phyloP scores from a whole-genome alignment of 192 early-diverging fungal species.

The Rhizophagus prolifer region DNA sequence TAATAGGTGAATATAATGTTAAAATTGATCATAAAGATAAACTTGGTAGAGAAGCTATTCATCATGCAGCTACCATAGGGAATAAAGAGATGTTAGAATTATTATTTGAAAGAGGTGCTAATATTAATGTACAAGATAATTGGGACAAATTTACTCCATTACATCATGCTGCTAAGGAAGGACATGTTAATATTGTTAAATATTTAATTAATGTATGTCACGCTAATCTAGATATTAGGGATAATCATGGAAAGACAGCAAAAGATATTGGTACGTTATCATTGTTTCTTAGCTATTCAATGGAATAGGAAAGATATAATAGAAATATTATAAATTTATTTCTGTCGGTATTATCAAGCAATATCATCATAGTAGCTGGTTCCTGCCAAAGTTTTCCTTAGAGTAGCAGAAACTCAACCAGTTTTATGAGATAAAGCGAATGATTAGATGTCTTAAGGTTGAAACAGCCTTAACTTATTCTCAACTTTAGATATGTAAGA shows the following conservation, averaged over 20 bases:
- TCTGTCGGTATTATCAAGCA: too few relatives aligned
- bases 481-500: too few relatives aligned
- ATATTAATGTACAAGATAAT: slow-evolving; percentile 34
- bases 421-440: too few relatives aligned
- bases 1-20: slow-evolving; percentile 28
- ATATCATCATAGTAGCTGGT: too few relatives aligned
- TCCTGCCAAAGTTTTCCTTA: too few relatives aligned
- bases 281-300: not conserved
- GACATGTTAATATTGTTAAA: slow-evolving; percentile 23
- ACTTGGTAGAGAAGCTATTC: slow-evolving; percentile 37
- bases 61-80: slow-evolving; percentile 45
- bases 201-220: slow-evolving; percentile 30
- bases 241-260: slow-evolving; percentile 37
- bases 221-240: slow-evolving; percentile 22
- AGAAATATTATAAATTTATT: not conserved
- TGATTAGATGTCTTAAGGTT: too few relatives aligned
- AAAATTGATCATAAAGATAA: slow-evolving; percentile 34
- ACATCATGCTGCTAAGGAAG: slow-evolving; percentile 41
- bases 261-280: slow-evolving; percentile 37
- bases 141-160: slow-evolving; percentile 49
- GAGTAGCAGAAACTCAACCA: too few relatives aligned
- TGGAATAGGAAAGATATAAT: not conserved
- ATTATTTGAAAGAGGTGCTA: slow-evolving; percentile 8
- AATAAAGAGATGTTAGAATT: slow-evolving; percentile 28
- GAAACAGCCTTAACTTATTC: too few relatives aligned